Evolutionary conservation across 805 yeast genomes (phyloP).

Genomic region (baker's yeast (Saccharomyces cerevisiae)): DNA sequence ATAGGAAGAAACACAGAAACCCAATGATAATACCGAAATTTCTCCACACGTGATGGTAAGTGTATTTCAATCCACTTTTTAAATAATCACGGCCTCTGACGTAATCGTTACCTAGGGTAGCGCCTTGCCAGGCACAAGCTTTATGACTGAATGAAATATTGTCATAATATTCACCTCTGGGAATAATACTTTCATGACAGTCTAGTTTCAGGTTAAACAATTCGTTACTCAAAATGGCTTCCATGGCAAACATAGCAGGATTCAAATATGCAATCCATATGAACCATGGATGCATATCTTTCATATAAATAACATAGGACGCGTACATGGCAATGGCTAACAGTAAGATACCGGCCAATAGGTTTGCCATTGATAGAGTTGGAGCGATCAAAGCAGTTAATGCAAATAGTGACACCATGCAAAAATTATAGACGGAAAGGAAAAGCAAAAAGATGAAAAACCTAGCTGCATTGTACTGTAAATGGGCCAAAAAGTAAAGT

Average conservation of each 20-base stretch:
- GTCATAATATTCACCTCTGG: slow-evolving; percentile 47
- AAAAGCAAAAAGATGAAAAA: slow-evolving; percentile 41
- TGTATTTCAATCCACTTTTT: slow-evolving; percentile 37
- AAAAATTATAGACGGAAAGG: slow-evolving; percentile 33
- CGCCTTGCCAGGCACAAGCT: slow-evolving; percentile 49
- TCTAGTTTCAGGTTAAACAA: slow-evolving; percentile 46
- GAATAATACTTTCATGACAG: slow-evolving; percentile 43
- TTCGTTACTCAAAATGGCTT: slow-evolving; percentile 53
- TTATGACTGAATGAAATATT: slow-evolving; percentile 28
- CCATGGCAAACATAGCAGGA: slow-evolving; percentile 49
- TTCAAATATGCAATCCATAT: slow-evolving; percentile 50
- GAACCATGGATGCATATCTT: slow-evolving; percentile 58
- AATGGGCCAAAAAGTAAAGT: slow-evolving; percentile 44
- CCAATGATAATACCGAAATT: slow-evolving; percentile 55
- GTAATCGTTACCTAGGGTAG: slow-evolving; percentile 40
- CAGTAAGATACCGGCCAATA: slow-evolving; percentile 46
- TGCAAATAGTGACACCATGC: slow-evolving; percentile 43
- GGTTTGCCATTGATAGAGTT: slow-evolving; percentile 44
- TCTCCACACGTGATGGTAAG: slow-evolving; percentile 58
- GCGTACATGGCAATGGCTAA: slow-evolving; percentile 44
- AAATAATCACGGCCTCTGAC: slow-evolving; percentile 52
- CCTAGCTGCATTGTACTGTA: slow-evolving; percentile 37
- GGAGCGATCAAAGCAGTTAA: slow-evolving; percentile 42
- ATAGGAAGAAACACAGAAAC: slow-evolving; percentile 33
- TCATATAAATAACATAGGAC: slow-evolving; percentile 50